Evolutionary conservation across 2,329 filamentous ascomycete species (phyloP).

Genomic region (Aspergillus novofumigatus): DNA sequence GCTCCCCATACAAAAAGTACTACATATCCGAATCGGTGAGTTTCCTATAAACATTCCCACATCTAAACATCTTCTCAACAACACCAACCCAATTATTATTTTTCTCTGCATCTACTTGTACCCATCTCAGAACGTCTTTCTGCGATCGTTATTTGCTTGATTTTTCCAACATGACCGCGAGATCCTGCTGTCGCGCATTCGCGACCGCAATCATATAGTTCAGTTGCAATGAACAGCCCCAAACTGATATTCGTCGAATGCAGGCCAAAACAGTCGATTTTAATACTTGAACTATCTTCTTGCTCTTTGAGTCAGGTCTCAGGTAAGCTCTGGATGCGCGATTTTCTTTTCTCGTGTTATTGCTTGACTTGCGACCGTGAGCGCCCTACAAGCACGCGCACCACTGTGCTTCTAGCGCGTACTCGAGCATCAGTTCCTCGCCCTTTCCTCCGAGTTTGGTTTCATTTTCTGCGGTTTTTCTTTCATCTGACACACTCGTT

Average conservation of each 20-base stretch:
- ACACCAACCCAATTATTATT: slow-evolving; percentile 24
- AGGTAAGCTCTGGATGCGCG: slow-evolving; percentile 16
- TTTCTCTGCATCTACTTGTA: slow-evolving; percentile 14
- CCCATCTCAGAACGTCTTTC: slow-evolving; percentile 11
- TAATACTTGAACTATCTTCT: slow-evolving; percentile 6
- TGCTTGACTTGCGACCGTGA: slow-evolving; percentile 21
- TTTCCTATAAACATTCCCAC: slow-evolving; percentile 28
- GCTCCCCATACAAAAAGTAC: slow-evolving; percentile 36
- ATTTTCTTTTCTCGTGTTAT: slow-evolving; percentile 14
- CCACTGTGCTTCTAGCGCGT: slow-evolving; percentile 7
- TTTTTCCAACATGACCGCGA: slow-evolving; percentile 22
- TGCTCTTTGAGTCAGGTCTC: slow-evolving; percentile 11
- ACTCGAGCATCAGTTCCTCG: slow-evolving; percentile 6
- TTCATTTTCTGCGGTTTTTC: not conserved
- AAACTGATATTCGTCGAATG: slow-evolving; percentile 6
- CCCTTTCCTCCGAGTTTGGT: slow-evolving; percentile 5
- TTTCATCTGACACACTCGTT: not conserved
- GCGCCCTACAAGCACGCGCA: slow-evolving; percentile 18
- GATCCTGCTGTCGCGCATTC: slow-evolving; percentile 21
- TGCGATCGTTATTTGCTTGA: slow-evolving; percentile 14
- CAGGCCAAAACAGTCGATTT: slow-evolving; percentile 11
- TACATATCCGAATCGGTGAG: slow-evolving; percentile 35
- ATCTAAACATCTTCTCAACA: slow-evolving; percentile 20
- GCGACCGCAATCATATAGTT: slow-evolving; percentile 20
- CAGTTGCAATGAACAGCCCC: slow-evolving; percentile 7